Evolutionary conservation across 2,329 filamentous ascomycete species (phyloP), one percentile per base, ranked within the genome.

Genomic region (Peltaster fructicola): DNA sequence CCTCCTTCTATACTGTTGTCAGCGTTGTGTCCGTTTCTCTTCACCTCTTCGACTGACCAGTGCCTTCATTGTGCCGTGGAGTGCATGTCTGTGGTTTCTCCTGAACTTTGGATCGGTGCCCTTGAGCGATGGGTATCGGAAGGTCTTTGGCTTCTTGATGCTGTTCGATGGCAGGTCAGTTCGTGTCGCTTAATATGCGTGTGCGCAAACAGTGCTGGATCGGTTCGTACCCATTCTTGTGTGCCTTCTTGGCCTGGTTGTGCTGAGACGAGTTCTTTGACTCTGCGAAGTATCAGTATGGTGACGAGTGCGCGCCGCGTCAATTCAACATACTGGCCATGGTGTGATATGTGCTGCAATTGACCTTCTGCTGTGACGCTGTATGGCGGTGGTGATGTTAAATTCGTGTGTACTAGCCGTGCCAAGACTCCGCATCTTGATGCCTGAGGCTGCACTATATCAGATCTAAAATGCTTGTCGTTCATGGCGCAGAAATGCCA

Each of bases 231-330:
- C 88, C 88, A 71, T 98, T 98, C 58, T 77, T 75, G 76, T 98
- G 88, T 65, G 82, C 84, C 79, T 98, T 98, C 69, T 78, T 78
- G 60, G 71, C 73, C 74, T 88, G 78, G 67, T 93, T 93, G 68
- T 93, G 82, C 72, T 95, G 85, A 53, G 85, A 93, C 66, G 81
- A 90, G 76, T 95, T 95, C 82, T 95, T 95, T 53, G 88, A 95
- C 73, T 95, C 84, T 93, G 57, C 30, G 27, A 26, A 27, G 14
- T 21, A 31, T 41, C 29, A 41, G 36, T 30, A 23, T 14, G 20
- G 10, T 24, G 16, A 14, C 19, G 12, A 15, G 20, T 16, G 12
- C 6, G 15, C 18, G 8, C 19, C 16, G 14, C 8, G 11, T 8
- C 19, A 14, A 20, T 9, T 25, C 8, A 10, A 73, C 69, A 38